phyloP scores from a whole-genome alignment of 768 basidiomycete genomes.

The Suillus fuscotomentosus region DNA sequence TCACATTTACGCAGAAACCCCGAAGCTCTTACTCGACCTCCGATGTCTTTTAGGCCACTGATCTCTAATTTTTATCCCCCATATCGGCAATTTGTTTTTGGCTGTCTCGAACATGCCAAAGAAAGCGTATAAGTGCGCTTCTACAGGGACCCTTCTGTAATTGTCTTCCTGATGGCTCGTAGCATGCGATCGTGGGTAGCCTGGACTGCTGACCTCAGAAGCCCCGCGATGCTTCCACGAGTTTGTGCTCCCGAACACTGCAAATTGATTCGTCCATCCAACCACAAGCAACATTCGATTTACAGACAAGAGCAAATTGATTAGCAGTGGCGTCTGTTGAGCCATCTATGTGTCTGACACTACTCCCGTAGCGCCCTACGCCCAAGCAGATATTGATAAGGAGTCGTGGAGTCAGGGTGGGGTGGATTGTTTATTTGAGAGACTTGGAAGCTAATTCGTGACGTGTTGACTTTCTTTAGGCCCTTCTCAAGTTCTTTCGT shows the following conservation, averaged over 20 bases:
- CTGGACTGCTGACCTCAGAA: background rate
- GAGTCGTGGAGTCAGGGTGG: background rate
- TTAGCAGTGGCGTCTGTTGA: background rate
- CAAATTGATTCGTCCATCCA: background rate
- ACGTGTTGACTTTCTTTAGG: background rate
- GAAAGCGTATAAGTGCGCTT: background rate
- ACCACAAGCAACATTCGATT: background rate
- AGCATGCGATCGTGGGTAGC: background rate
- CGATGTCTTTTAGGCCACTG: background rate
- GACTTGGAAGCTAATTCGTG: background rate
- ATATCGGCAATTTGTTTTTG: slow-evolving; percentile 5
- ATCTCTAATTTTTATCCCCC: slow-evolving; percentile 2
- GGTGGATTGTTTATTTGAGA: background rate
- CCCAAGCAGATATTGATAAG: background rate
- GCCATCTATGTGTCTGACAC: background rate
- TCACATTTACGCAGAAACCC: slow-evolving; percentile 1
- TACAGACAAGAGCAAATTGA: background rate
- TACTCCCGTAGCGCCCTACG: background rate
- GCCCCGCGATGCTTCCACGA: slow-evolving; percentile 2
- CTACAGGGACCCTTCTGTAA: background rate
- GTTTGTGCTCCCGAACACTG: background rate
- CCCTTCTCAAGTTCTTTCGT: background rate
- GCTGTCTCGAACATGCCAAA: background rate
- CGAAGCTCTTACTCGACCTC: background rate
- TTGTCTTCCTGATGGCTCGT: background rate